phyloP scores from a whole-genome alignment of 2,329 filamentous ascomycete species.

The Phyllosticta capitalensis region DNA sequence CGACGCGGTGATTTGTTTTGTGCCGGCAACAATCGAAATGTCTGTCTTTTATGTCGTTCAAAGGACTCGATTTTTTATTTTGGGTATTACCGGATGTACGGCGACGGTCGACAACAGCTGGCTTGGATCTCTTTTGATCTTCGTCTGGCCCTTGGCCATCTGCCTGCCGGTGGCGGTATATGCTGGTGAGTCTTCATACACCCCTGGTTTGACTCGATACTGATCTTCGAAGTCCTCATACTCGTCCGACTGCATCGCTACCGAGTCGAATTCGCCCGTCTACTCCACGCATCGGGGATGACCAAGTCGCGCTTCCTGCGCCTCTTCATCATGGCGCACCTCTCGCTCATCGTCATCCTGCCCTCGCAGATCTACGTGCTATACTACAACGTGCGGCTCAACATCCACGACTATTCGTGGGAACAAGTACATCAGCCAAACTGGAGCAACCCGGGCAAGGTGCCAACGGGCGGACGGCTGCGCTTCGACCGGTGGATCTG shows the following conservation, averaged over 20 bases:
- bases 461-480: constrained; percentile 36
- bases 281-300: constrained; percentile 45
- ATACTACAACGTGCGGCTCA: constrained; percentile 5
- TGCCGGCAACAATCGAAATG: constrained; percentile 47
- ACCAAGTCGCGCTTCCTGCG: constrained; percentile 53
- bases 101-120: constrained; percentile 47
- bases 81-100: constrained; percentile 50
- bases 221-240: constrained; percentile 41
- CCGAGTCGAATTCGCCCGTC: constrained; percentile 46
- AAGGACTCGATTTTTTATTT: constrained; percentile 47
- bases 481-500: constrained; percentile 50
- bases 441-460: constrained; percentile 42
- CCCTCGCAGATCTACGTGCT: constrained; percentile 46
- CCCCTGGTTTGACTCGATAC: not conserved
- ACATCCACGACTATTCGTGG: constrained; percentile 42
- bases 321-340: constrained; percentile 47
- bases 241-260: constrained; percentile 52
- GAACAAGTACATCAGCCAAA: constrained; percentile 38
- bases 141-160: constrained; percentile 48
- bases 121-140: constrained; percentile 45
- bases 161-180: constrained; percentile 46
- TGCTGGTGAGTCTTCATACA: constrained; percentile 39
- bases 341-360: constrained; percentile 41
- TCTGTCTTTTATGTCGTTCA: constrained; percentile 52
- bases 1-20: constrained; percentile 48